phyloP scores from a whole-genome alignment of 139 green algal species.

The Tetraselmis chui region DNA sequence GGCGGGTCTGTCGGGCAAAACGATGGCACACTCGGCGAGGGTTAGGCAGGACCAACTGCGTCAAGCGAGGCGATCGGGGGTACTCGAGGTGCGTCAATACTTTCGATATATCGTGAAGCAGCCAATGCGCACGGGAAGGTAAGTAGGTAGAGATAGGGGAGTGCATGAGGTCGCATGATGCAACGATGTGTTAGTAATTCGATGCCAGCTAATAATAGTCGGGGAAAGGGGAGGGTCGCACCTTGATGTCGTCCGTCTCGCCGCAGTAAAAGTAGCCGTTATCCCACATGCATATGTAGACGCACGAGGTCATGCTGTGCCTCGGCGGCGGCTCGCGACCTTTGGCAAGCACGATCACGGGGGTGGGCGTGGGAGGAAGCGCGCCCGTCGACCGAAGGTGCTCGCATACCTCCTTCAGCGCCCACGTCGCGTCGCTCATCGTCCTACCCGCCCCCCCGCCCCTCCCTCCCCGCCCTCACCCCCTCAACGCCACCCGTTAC shows the following conservation, averaged over 20 bases:
- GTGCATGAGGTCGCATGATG: too few species aligned
- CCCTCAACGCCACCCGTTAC: too few species aligned
- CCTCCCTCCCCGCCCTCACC: neutral
- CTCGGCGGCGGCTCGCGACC: neutral
- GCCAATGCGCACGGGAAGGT: too few species aligned
- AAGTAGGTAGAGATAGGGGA: too few species aligned
- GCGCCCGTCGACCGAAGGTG: neutral
- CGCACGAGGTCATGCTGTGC: neutral
- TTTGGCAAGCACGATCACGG: neutral
- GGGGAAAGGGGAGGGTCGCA: neutral
- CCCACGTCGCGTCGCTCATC: neutral
- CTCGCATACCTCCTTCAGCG: neutral
- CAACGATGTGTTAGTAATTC: too few species aligned
- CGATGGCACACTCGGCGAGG: too few species aligned
- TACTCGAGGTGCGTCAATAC: too few species aligned
- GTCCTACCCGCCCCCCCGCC: neutral
- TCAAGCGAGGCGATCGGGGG: too few species aligned
- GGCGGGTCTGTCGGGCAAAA: too few species aligned
- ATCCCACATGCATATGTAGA: neutral
- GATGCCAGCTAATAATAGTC: too few species aligned
- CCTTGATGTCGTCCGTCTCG: neutral
- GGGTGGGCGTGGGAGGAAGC: neutral
- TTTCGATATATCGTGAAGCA: too few species aligned
- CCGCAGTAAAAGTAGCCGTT: neutral
- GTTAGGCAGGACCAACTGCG: too few species aligned